Base-by-base conservation (phyloP, 352 stramenopile species). In the Globisporangium recalcitrans region DNA sequence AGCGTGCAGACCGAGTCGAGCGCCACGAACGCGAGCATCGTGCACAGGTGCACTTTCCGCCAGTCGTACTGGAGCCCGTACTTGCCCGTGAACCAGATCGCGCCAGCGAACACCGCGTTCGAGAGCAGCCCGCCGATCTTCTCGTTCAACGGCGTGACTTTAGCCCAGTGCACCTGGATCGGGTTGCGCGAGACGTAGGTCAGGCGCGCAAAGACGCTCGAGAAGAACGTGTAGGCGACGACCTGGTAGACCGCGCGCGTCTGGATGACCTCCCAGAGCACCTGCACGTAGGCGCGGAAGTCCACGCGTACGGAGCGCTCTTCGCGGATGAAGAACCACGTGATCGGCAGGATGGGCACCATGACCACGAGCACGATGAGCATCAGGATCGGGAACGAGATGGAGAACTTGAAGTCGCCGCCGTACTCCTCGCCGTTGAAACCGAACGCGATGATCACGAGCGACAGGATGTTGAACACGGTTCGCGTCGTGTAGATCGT, bases 11-110 rank as follows among this genome's bases (percentile, higher is more conserved):
- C 36, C 4, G 72, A 60, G 58, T 87, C 78, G 8, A 89, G 47
- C 3, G 58, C 29, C 21, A 87, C 62, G 63, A 70, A 71, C 16
- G 24, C 52, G 32, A 82, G 8, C 63, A 73, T 73, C 2, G 74
- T 74, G 34, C 73, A 60, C 0, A 70, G 49, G 1, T 64, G 67
- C 42, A 74, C 77, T 21, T 48, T 61, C 8, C 80, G 73, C 80
- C 80, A 89, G 63, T 86, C 75, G 67, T 73, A 85, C 19, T 89
- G 67, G 13, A 79, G 70, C 16, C 78, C 78, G 53, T 78, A 87
- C 47, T 77, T 86, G 24, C 74, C 72, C 2, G 74, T 71, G 31
- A 80, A 67, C 65, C 69, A 82, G n/a, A 88, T 71, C 1, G 73
- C 65, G 1, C 52, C 29, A 1, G 47, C 42, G n/a, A 70, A 73